Base-by-base conservation (phyloP, 192 early-diverging fungal species). In the Paraglomus occultum region DNA sequence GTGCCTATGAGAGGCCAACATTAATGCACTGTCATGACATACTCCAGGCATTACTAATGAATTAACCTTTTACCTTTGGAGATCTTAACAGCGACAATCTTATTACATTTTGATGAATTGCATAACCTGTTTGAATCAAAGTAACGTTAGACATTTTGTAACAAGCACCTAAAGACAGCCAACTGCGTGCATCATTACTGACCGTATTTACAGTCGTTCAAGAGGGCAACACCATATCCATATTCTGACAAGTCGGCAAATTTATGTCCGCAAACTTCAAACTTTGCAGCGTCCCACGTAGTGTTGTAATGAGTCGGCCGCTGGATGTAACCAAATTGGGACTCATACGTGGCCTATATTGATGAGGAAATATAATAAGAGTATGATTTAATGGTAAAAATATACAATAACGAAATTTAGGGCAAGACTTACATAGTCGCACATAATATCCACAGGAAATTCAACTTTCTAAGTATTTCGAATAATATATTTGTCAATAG, bases 141-240 rank as follows among this genome's bases (percentile, higher is more conserved):
- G 31, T 31, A 31, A 31, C 1, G 6, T 57, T 57, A 14, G 17
- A 51, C 17, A 51, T 4, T n/a, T n/a, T 51, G 12, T 51, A 14
- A 51, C 12, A n/a, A 18, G 17, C 12, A 2, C 1, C 50, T 51
- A 51, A 18, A 51, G 1, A 14, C 4, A n/a, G n/a, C n/a, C n/a
- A 18, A 51, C 1, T n/a, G 2, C 50, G 1, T 18, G 31, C 12
- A 42, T 38, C 8, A 10, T 47, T 51, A 12, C 53, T 58, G 46
- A 58, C 67, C 97, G 78, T 95, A 99, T 74, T 99, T 99, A 87
- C 92, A 88, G 77, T 99, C 96, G 73, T 95, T 98, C 64, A 98
- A 74, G 53, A 99, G 74, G 0, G 96, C 91, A 8, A 97, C 90
- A 40, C 97, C 97, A 77, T 92, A 97, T 0, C 97, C 95, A 69